Evolutionary conservation across 2,329 filamentous ascomycete species (phyloP), one percentile per base, ranked within the genome.

Genomic region (Ophiostoma pallidulum): DNA sequence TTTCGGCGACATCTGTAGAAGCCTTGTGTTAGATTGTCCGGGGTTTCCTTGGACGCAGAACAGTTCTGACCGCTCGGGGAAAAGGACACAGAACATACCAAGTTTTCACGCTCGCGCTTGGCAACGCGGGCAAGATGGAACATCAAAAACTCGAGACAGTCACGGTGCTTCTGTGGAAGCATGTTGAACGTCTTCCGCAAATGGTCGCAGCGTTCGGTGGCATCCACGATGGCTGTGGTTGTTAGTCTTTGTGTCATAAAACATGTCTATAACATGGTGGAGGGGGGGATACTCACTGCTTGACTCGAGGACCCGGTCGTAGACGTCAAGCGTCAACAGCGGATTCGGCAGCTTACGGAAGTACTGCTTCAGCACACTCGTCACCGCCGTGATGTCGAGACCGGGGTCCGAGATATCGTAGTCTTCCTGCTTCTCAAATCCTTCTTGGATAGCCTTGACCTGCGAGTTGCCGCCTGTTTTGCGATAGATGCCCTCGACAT

Each of bases 401-500:
- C 88, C 85, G 1, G 88, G 86, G 58, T 97, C 92, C 3, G 89
- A 94, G 49, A 98, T 94, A 62, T 97, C 91, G 61, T 81, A 92
- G 60, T 91, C 86, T 54, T 85, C 78, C 50, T 78, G 83, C 63
- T 82, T 84, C 64, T 96, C 90, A 62, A 98, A 97, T 12, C 90
- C 89, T 56, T 90, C 86, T 60, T 91, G 87, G 57, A 98, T 86
- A 59, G 78, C 74, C 64, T 94, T 94, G 62, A 95, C 85, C 63
- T 94, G 88, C 8, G 86, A 88, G 58, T 85, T 89, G 56, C 90
- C 92, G 49, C 92, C 92, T 43, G 90, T 95, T 73, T 98, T 98
- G 60, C 92, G 82, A 69, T 98, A 98, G 58, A 98, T 94, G 53
- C 92, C 92, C 68, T 97, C 92, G 57, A 94, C 79, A 59, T 97